Conservation (phyloP, 2,329 filamentous ascomycete species). For the Nemania sp. region DNA sequence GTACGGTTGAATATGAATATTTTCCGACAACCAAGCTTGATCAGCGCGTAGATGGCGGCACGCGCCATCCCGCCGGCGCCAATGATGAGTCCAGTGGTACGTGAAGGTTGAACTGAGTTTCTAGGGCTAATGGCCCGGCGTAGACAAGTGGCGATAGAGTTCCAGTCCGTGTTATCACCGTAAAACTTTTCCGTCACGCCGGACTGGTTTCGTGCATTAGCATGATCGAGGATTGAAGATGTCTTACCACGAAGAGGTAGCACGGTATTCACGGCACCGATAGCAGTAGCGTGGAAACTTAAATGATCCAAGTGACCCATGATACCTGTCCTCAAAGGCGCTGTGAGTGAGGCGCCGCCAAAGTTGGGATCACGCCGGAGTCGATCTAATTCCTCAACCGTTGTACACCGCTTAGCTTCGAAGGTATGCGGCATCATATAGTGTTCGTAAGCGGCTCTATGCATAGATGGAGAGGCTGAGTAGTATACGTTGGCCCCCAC, state of each 20-base stretch:
- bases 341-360: constrained; percentile 74
- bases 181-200: constrained; percentile 73
- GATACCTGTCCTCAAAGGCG: constrained; percentile 78
- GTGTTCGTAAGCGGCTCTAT: constrained; percentile 73
- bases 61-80: constrained; percentile 79
- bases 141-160: constrained; percentile 71
- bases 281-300: constrained; percentile 75
- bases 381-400: constrained; percentile 70
- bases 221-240: constrained; percentile 64
- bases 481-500: constrained; percentile 76
- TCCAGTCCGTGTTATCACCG: constrained; percentile 79
- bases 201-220: constrained; percentile 69
- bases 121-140: constrained; percentile 76
- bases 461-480: constrained; percentile 79
- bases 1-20: constrained; percentile 80
- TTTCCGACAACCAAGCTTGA: constrained; percentile 78
- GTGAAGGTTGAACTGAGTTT: constrained; percentile 66
- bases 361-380: constrained; percentile 71
- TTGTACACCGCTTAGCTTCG: constrained; percentile 68
- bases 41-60: constrained; percentile 78
- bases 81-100: constrained; percentile 67
- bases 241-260: constrained; percentile 71
- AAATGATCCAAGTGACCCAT: constrained; percentile 73
- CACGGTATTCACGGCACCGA: constrained; percentile 79
- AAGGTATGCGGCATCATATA: constrained; percentile 77